Percentiles rank a stretch among this genome's conserved stretches.
Conservation (phyloP, 2,329 filamentous ascomycete genomes). For the Raffaelea albimanens region DNA sequence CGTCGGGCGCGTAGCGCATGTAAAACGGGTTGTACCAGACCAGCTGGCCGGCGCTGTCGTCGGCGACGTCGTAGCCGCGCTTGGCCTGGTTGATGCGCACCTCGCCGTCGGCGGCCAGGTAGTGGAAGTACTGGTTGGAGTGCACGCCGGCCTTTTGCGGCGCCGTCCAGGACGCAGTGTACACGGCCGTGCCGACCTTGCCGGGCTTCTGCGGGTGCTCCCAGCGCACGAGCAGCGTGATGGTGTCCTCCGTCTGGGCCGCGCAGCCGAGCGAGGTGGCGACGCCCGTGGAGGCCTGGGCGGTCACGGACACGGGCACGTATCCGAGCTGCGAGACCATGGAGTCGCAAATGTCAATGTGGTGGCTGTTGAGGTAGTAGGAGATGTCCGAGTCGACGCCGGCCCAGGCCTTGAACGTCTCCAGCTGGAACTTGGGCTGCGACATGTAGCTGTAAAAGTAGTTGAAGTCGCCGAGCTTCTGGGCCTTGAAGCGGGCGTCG, state of each 20-base stretch:
- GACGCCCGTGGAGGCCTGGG: slow-evolving; percentile 67
- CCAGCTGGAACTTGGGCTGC: slow-evolving; percentile 81
- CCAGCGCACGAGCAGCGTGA: slow-evolving; percentile 86
- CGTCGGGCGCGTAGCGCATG: slow-evolving; percentile 89
- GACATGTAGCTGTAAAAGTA: slow-evolving; percentile 98
- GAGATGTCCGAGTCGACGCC: slow-evolving; percentile 87
- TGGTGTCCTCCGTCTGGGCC: slow-evolving; percentile 80
- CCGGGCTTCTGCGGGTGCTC: slow-evolving; percentile 57
- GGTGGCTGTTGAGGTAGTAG: slow-evolving; percentile 93
- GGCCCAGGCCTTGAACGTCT: slow-evolving; percentile 93
- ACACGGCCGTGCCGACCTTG: slow-evolving; percentile 76
- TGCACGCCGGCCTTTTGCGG: slow-evolving; percentile 91
- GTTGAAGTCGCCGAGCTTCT: slow-evolving; percentile 83
- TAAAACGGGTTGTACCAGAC: slow-evolving; percentile 93
- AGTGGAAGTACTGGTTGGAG: slow-evolving; percentile 95
- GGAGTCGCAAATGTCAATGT: slow-evolving; percentile 84
- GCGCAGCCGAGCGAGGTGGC: slow-evolving; percentile 72
- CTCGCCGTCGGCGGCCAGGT: slow-evolving; percentile 76
- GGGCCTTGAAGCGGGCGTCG: slow-evolving; percentile 70
- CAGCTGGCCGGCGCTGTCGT: slow-evolving; percentile 60
- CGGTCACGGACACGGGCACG: slow-evolving; percentile 69
- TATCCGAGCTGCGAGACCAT: slow-evolving; percentile 72
- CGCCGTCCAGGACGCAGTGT: slow-evolving; percentile 91
- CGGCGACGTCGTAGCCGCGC: slow-evolving; percentile 89
- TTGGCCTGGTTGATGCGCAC: slow-evolving; percentile 83